Evolutionary conservation across 23 red algal species (phyloP).

Genomic region (Porphyridium purpureum): DNA sequence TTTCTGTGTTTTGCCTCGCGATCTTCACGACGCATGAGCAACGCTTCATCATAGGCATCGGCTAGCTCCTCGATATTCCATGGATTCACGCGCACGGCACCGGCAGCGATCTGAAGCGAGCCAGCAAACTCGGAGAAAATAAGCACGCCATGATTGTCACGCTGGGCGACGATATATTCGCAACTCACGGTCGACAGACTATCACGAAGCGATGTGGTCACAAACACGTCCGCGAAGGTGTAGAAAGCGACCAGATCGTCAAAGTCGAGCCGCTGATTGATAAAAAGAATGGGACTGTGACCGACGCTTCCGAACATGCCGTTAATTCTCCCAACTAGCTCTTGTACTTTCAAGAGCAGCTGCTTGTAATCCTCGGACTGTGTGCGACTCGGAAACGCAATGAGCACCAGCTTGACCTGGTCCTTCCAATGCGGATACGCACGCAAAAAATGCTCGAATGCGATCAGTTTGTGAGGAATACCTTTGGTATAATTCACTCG

Average conservation of each 20-base stretch:
- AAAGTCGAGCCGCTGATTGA: slow-evolving; percentile 81
- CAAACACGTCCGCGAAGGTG: slow-evolving; percentile 77
- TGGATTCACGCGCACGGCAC: slow-evolving; percentile 92
- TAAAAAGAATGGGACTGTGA: slow-evolving; percentile 60
- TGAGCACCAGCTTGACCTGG: slow-evolving; percentile 56
- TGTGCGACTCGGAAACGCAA: slow-evolving; percentile 69
- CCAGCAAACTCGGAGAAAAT: slow-evolving; percentile 95
- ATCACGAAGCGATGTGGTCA: slow-evolving; percentile 87
- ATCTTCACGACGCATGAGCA: too few relatives aligned
- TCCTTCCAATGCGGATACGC: slow-evolving; percentile 19
- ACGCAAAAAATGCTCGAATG: slow-evolving; percentile 49
- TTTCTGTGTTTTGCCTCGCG: too few relatives aligned
- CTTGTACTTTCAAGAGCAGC: slow-evolving; percentile 80
- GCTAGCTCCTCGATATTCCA: slow-evolving; percentile 93
- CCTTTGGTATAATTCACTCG: slow-evolving; percentile 90
- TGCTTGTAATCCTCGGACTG: slow-evolving; percentile 43
- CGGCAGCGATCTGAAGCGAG: slow-evolving; percentile 67
- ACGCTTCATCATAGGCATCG: too few relatives aligned
- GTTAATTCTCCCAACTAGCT: slow-evolving; percentile 82
- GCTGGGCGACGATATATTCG: slow-evolving; percentile 95
- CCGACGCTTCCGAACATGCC: slow-evolving; percentile 32
- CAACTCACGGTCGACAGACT: slow-evolving; percentile 89
- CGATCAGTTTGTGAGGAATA: slow-evolving; percentile 89
- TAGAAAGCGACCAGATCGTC: slow-evolving; percentile 85
- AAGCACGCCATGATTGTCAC: slow-evolving; percentile 76